Percentiles rank a stretch among this genome's conserved stretches.
phyloP scores from a whole-genome alignment of 208 protist genomes.

The Tritrichomonas musculus region DNA sequence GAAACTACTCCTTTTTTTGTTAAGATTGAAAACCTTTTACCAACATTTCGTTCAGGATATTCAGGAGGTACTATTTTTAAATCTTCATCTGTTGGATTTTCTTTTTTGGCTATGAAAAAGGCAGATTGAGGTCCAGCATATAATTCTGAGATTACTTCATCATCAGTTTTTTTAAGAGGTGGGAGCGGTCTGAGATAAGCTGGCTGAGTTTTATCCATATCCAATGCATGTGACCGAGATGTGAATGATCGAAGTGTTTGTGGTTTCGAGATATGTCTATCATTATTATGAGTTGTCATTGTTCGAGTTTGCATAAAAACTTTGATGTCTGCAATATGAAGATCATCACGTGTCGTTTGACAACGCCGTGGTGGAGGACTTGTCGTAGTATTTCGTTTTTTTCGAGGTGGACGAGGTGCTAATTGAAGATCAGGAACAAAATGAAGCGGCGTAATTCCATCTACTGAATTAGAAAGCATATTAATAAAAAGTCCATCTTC shows the following conservation, averaged over 20 bases:
- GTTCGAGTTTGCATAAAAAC: not conserved
- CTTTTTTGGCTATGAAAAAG: not conserved
- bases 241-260: not conserved
- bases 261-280: not conserved
- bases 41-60: not conserved
- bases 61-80: not conserved
- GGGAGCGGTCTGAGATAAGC: not conserved
- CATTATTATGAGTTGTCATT: not conserved
- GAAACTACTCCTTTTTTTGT: not conserved
- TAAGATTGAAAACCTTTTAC: not conserved
- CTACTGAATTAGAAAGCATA: not conserved
- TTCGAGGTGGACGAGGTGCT: not conserved
- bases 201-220: too few relatives aligned
- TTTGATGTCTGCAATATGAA: too few relatives aligned
- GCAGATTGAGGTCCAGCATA: not conserved
- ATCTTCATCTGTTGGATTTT: not conserved
- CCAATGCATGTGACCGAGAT: not conserved
- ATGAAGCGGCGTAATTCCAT: not conserved
- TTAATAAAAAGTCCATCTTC: not conserved
- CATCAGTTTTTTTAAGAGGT: not conserved
- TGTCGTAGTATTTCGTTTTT: not conserved
- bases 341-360: too few relatives aligned
- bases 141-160: not conserved
- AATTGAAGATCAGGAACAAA: not conserved
- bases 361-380: not conserved